phyloP scores from a whole-genome alignment of 805 yeast genomes.

The Ogataea glucozyma region DNA sequence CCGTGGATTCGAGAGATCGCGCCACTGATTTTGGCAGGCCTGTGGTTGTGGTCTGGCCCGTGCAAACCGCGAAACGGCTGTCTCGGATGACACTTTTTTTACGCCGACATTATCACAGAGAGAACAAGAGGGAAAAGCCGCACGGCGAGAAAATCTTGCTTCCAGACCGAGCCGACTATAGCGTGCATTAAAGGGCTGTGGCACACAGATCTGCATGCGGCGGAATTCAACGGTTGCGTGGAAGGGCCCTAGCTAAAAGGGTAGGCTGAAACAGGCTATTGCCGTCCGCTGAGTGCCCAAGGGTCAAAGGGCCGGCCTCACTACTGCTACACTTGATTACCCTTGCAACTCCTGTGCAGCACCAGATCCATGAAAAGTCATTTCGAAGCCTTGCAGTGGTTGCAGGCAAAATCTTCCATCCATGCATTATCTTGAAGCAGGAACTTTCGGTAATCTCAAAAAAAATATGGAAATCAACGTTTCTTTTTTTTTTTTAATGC shows the following conservation, averaged over 20 bases:
- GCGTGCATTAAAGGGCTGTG: conserved; percentile 5
- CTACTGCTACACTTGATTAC: too few species aligned
- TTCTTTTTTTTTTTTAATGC: too few species aligned
- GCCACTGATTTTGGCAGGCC: too few species aligned
- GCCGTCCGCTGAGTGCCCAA: too few species aligned
- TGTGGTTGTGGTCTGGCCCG: not conserved
- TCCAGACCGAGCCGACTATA: conserved; percentile 7
- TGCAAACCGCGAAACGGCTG: conserved; percentile 8
- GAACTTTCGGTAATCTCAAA: too few species aligned
- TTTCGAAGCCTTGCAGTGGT: too few species aligned
- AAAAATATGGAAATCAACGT: too few species aligned
- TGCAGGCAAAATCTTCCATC: too few species aligned
- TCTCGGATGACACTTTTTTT: conserved; percentile 7
- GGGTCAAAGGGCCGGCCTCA: too few species aligned
- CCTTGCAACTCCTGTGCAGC: too few species aligned
- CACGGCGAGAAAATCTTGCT: conserved; percentile 3
- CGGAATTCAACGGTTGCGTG: conserved; percentile 2
- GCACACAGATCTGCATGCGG: conserved; percentile 2
- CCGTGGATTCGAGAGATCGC: not conserved
- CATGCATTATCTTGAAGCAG: too few species aligned
- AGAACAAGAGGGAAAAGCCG: conserved; percentile 2
- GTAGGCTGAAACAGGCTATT: conserved; percentile 1
- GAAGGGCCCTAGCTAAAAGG: not conserved
- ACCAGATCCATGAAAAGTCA: too few species aligned
- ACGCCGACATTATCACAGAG: not conserved